Percentiles rank a stretch among this genome's conserved stretches.
These are phyloP conservation scores for Penicillium silybi DNA, from an alignment of 495 filamentous ascomycete species.

Conservation along the genomic window DNA sequence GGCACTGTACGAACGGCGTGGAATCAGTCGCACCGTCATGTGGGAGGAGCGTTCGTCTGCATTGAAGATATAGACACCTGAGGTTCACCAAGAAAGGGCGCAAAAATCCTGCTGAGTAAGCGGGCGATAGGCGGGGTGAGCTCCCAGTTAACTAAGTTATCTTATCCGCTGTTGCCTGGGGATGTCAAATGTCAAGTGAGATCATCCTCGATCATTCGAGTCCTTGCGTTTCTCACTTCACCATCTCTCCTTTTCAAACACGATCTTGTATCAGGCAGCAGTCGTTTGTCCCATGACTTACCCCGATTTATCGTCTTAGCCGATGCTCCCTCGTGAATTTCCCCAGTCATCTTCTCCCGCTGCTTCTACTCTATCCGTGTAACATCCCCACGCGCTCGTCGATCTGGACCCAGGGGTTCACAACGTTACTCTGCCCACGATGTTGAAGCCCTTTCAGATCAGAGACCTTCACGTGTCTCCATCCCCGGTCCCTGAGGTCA, in stretches of 20 bases:
- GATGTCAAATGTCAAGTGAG: background rate
- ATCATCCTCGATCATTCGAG: background rate
- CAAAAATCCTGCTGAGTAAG: slow-evolving; percentile 9
- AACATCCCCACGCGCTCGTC: slow-evolving; percentile 11
- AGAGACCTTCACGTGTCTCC: slow-evolving; percentile 31
- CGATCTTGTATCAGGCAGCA: slow-evolving; percentile 12
- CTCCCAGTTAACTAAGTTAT: slow-evolving; percentile 9
- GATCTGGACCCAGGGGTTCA: background rate
- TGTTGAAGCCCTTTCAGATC: slow-evolving; percentile 46
- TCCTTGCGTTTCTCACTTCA: background rate
- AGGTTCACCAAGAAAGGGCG: background rate
- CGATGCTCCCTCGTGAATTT: background rate
- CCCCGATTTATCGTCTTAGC: background rate
- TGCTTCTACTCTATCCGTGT: slow-evolving; percentile 1
- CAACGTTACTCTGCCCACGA: slow-evolving; percentile 10
- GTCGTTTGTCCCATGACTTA: slow-evolving; percentile 4
- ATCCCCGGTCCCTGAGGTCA: slow-evolving; percentile 4
- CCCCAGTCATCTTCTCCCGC: background rate
- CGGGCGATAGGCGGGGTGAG: slow-evolving; percentile 4
- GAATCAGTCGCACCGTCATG: slow-evolving; percentile 1
- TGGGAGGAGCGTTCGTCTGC: background rate
- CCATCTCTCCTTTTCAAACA: background rate
- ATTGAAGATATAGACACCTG: background rate
- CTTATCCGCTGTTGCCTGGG: slow-evolving; percentile 23
- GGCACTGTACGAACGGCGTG: background rate